Evolutionary conservation across 1,284 basidiomycete species (phyloP), one percentile per base, ranked within the genome.

Genomic region (Gomphus sp.): DNA sequence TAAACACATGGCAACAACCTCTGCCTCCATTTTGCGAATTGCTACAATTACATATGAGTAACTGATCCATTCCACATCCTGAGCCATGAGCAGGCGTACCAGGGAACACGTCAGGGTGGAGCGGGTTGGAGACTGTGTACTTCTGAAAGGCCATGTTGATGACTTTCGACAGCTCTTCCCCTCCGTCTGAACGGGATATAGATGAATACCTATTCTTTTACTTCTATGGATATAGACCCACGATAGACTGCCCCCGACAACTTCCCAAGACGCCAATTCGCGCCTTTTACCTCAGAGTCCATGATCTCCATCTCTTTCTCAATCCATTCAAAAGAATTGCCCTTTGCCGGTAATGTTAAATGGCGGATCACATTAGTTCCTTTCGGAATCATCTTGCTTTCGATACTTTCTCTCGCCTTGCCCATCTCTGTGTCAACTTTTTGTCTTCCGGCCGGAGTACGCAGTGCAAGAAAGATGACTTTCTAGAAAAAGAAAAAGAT

Each of bases 41-140:
- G 91, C 89, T 68, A 56, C 11, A 41, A 51, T 47, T 22, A 37
- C 44, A 25, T 3, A 25, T 55, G 8, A 61, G 39, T n/a, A 16
- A 48, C 9, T 1, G 28, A 3, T 14, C 28, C 37, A 18, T 9
- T 50, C 14, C 41, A 66, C 65, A 43, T 16, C 16, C 41, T 4
- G 8, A 2, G 16, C 65, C 64, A 4, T 65, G 36, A 25, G 34
- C 10, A 14, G 6, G n/a, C 52, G 65, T 67, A 65, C 78, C 74
- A 0, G 96, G 95, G 75, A 99, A 98, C 39, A 97, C 87, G 63
- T 97, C 94, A 0, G 96, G 94, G 67, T 98, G 96, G 2, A 98
- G 78, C 1, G 96, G 95, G 67, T 98, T 98, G 33, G 91, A 87
- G 58, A 90, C 80, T 51, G 81, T 82, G 63, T 91, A 91, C 18